A percentile compares a stretch with the other conserved stretches of the same genome.
Conservation (phyloP, 192 early-diverging fungal genomes). For the Coemansia interrupta region DNA sequence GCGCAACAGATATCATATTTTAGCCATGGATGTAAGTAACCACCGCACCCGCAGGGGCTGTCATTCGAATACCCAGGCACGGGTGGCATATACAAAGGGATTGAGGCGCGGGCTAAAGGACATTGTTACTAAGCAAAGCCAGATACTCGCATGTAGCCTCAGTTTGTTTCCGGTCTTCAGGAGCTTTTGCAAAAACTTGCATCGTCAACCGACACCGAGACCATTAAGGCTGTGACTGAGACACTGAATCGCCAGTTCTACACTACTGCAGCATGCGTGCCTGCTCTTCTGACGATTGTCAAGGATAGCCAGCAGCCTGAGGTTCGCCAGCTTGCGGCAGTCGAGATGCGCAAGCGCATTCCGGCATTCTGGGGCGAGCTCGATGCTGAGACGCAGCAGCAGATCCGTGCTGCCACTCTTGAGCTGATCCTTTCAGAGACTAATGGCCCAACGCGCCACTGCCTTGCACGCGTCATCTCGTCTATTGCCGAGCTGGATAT, state of each 20-base stretch:
- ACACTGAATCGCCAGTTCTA: conserved; percentile 75
- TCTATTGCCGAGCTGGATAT: conserved; percentile 79
- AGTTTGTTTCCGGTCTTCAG: conserved; percentile 58
- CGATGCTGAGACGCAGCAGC: conserved; percentile 53
- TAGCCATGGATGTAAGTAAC: conserved; percentile 14
- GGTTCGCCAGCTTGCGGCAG: conserved; percentile 83
- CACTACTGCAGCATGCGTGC: conserved; percentile 66
- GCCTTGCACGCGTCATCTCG: conserved; percentile 85
- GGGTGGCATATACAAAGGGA: neutral
- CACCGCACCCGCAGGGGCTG: neutral
- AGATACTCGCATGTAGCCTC: conserved; percentile 38
- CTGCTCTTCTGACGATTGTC: conserved; percentile 75
- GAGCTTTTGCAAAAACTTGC: conserved; percentile 57
- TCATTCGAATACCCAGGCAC: no score
- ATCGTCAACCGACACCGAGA: conserved; percentile 55
- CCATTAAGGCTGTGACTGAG: conserved; percentile 63
- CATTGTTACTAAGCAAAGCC: neutral
- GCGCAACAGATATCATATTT: neutral
- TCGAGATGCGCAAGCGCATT: conserved; percentile 84
- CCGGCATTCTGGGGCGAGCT: conserved; percentile 73
- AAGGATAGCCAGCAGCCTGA: conserved; percentile 59
- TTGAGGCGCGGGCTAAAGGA: neutral
- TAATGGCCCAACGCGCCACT: conserved; percentile 65
- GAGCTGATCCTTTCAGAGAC: conserved; percentile 71
- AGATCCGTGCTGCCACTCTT: conserved; percentile 67